Conservation (phyloP, 192 early-diverging fungal genomes). For the Entrophospora sp. region DNA sequence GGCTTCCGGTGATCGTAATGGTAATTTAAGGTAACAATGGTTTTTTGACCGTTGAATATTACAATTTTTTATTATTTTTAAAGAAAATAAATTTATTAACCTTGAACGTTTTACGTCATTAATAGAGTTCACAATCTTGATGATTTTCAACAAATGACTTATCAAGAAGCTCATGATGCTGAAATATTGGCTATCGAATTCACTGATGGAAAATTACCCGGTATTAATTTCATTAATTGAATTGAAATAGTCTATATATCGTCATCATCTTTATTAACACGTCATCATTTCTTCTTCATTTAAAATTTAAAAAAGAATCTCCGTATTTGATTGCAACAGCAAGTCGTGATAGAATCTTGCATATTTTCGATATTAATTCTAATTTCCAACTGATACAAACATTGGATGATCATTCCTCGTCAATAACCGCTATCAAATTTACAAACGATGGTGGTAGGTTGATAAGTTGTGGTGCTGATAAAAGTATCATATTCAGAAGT, state of each 20-base stretch:
- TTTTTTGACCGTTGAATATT: no score
- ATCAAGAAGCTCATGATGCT: conserved; percentile 68
- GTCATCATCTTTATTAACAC: not conserved
- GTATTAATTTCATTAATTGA: no score
- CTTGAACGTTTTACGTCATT: not conserved
- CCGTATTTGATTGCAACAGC: conserved; percentile 59
- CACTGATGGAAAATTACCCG: conserved; percentile 25
- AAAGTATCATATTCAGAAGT: conserved; percentile 67
- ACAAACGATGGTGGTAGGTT: conserved; percentile 51
- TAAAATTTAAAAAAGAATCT: conserved; percentile 14
- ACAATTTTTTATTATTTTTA: not conserved
- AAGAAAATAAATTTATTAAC: not conserved
- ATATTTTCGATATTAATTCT: conserved; percentile 58
- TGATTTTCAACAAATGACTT: conserved; percentile 50
- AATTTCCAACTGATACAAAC: conserved; percentile 63
- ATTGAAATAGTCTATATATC: no score
- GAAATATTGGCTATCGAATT: conserved; percentile 76
- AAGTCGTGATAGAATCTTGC: conserved; percentile 66
- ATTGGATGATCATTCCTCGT: conserved; percentile 78
- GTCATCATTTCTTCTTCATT: not conserved
- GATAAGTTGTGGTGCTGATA: conserved; percentile 75
- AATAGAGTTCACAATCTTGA: conserved; percentile 51
- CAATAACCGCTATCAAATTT: conserved; percentile 68
- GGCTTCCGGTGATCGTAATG: conserved; percentile 65
- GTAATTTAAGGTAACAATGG: conserved; percentile 50